phyloP scores from a whole-genome alignment of 1,284 basidiomycete species.

The Cryptococcus sp. region DNA sequence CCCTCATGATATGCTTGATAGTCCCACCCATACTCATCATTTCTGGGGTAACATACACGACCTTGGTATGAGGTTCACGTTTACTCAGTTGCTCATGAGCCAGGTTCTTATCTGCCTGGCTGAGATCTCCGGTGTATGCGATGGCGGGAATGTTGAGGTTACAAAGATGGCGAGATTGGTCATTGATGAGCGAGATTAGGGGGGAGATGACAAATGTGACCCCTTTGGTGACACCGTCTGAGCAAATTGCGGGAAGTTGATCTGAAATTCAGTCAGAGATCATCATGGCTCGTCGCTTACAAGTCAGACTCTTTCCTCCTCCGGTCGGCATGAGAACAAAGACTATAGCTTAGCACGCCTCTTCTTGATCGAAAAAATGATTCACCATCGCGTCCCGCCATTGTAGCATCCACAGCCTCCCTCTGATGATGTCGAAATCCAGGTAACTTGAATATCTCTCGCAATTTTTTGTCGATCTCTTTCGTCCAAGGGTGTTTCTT shows the following conservation, averaged over 20 bases:
- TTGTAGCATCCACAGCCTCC: conserved; percentile 72
- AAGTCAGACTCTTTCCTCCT: conserved; percentile 87
- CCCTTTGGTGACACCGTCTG: conserved; percentile 65
- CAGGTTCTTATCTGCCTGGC: conserved; percentile 41
- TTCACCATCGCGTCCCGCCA: conserved; percentile 65
- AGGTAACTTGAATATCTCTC: conserved; percentile 62
- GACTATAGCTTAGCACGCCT: conserved; percentile 48
- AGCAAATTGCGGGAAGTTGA: conserved; percentile 80
- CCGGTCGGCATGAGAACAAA: conserved; percentile 97
- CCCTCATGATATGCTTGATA: conserved; percentile 58
- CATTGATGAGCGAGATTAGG: conserved; percentile 81
- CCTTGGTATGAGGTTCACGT: conserved; percentile 49
- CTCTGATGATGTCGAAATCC: conserved; percentile 79
- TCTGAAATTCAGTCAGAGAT: conserved; percentile 28
- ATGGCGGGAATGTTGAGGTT: conserved; percentile 67
- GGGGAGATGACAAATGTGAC: conserved; percentile 90
- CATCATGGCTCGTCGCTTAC: conserved; percentile 29
- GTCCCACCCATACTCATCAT: conserved; percentile 63
- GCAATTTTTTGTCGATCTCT: conserved; percentile 63
- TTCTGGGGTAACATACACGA: conserved; percentile 94
- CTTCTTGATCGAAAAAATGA: not conserved
- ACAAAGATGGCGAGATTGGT: conserved; percentile 75
- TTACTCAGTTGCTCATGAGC: conserved; percentile 52
- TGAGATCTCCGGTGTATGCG: conserved; percentile 63
- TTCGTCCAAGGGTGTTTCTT: conserved; percentile 50